Base-by-base conservation (phyloP, 257 asterid species). In the Plantago ovata region DNA sequence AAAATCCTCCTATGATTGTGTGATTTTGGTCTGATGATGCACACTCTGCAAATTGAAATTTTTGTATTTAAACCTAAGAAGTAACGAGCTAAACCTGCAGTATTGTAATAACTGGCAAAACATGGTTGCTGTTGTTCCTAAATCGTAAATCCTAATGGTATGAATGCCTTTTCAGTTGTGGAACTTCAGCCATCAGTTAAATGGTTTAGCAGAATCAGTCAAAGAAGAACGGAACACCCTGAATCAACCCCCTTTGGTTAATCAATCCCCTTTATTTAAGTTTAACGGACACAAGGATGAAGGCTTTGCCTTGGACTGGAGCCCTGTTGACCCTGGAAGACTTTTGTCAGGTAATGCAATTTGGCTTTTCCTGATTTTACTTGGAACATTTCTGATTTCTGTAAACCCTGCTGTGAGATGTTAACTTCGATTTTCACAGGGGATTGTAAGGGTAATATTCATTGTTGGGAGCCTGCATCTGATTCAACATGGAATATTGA, bases 271-370 rank as follows among this genome's bases (percentile, higher is more conserved):
- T 56, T 58, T 93, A 55, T 67, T 76, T 53, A 84, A 82, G 68
- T 93, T 80, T 80, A 70, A 47, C 2, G 95, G 95, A 16, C 98
- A 93, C 78, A 79, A 82, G 71, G 97, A 89, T 81, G 98, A 93
- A 84, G 98, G 98, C 42, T 93, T 69, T 74, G 96, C 97, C 61
- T 63, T 93, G 24, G 98, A 93, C 70, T 93, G 98, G 97, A 86
- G 87, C 63, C 98, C 97, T 22, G 82, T 82, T 64, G 95, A 76
- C 58, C 81, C 95, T 52, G 98, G 97, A 61, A 89, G 91, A 78
- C 95, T 93, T 4, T 82, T 89, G 3, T 70, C 98, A 28, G 98
- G 98, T 88, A 68, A 47, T 7, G 32, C 61, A 4, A 44, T 24
- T 39, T 58, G 40, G 23, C 47, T 60, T 2, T 41, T 47, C 18